Base-by-base conservation (phyloP, 2,329 filamentous ascomycete genomes). In the Arthrobotrys conoides region DNA sequence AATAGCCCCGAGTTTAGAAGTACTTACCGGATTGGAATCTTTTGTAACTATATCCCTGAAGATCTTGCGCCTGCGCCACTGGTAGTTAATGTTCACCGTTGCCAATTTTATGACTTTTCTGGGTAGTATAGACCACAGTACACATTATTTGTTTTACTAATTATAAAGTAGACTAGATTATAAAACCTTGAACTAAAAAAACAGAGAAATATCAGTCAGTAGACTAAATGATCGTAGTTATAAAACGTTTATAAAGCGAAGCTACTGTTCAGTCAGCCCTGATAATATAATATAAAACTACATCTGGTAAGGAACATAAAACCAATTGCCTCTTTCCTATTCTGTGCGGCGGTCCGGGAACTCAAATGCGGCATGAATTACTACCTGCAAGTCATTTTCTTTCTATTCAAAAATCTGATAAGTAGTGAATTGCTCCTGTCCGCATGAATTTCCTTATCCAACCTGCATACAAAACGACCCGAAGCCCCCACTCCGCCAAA, bases 381-480 rank as follows among this genome's bases (percentile, higher is more conserved):
- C 55, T 8, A n/a, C n/a, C 30, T 57, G 53, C 53, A 57, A 20
- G 27, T 57, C 53, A 57, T 57, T 36, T 22, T 57, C 30, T 30
- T 30, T 30, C 27, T 30, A 22, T 49, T 49, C 46, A 22, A 57
- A 57, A 38, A 4, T 27, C 22, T n/a, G 49, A 53, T 53, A 53
- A n/a, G 3, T 2, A 53, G 20, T 20, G 27, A 22, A 18, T 38
- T 18, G 14, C 27, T 36, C 24, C 49, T 53, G 9, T 30, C 14
- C n/a, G 36, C 30, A 61, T 61, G 41, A 44, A 41, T n/a, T 61
- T 44, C 30, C 36, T 44, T 61, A 61, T 61, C 55, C 53, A 57
- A 61, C 20, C 55, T 33, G 36, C 30, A 38, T 57, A 8, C 30
- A 41, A 44, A 44, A 61, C 36, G 18, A 44, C 9, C 30, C n/a